Base-by-base conservation (phyloP, 306 rosid species). In the Cicer judaicum region DNA sequence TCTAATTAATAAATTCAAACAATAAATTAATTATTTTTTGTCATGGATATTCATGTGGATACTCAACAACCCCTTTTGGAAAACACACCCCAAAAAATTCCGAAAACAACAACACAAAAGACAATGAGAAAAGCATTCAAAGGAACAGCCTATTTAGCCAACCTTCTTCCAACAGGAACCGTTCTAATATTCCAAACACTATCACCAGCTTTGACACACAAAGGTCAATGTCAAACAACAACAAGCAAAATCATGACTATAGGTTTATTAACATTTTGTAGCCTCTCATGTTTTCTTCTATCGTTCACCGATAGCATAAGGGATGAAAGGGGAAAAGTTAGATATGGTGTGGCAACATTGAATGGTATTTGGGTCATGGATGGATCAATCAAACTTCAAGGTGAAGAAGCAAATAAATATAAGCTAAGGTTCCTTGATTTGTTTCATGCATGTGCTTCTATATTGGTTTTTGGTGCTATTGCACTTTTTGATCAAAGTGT, bases 131-230 rank as follows among this genome's bases (percentile, higher is more conserved):
- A 88, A 72, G 73, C 93, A 7, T 88, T 92, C 84, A 92, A 92
- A 79, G 86, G 88, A 8, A 83, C 96, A n/a, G 81, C 93, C 5
- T 85, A 89, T 65, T 72, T 91, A 73, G 70, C 97, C 4, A 89
- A 89, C 36, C 96, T 92, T 43, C 89, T 89, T 5, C 93, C 97
- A 18, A 92, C 93, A 1, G 97, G 97, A 40, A 83, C 96, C 1
- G 91, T 88, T 11, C 86, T 92, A 7, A 62, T 81, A 39, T 89
- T 88, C 71, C 93, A 92, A 61, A 72, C 85, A 44, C 42, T 92
- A 12, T 81, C 93, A 15, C 96, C 96, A 1, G 78, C 76, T 11
- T 65, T 88, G 74, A 89, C 95, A 1, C 88, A 85, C 46, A 84
- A 83, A 63, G 97, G 97, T 3, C 74, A 86, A 18, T 88, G 97